Evolutionary conservation across 2,329 filamentous ascomycete genomes (phyloP).

Genomic region (Cyphellophora attinorum): DNA sequence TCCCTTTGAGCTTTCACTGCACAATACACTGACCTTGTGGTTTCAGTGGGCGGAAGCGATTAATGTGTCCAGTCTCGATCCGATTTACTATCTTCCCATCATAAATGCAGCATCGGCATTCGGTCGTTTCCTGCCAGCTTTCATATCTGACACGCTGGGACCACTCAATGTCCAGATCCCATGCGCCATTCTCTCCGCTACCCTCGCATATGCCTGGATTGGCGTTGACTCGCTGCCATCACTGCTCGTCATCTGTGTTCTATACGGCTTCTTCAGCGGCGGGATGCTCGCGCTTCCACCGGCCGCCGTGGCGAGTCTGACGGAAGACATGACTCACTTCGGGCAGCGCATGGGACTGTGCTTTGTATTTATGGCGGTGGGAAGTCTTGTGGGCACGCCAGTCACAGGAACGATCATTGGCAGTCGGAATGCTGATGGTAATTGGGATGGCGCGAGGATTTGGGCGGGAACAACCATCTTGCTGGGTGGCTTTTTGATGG

Average conservation of each 20-base stretch:
- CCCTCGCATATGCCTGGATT: slow-evolving; percentile 12
- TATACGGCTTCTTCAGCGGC: slow-evolving; percentile 17
- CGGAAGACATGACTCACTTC: slow-evolving; percentile 11
- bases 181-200: slow-evolving; percentile 5
- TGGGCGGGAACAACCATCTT: neutral
- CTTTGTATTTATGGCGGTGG: neutral
- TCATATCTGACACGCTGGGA: slow-evolving; percentile 15
- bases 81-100: slow-evolving; percentile 54
- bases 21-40: neutral
- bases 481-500: neutral
- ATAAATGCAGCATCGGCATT: slow-evolving; percentile 42
- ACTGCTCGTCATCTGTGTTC: slow-evolving; percentile 12
- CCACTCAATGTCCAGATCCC: slow-evolving; percentile 15
- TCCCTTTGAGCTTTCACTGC: neutral
- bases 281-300: slow-evolving; percentile 12
- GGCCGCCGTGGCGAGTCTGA: slow-evolving; percentile 11
- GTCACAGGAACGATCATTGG: neutral
- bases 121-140: slow-evolving; percentile 5
- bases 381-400: neutral
- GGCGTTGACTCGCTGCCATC: slow-evolving; percentile 7
- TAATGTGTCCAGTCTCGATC: neutral
- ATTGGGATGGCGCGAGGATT: neutral
- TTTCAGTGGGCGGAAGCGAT: neutral
- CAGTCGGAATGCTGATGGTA: neutral
- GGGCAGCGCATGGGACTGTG: slow-evolving; percentile 10